Evolutionary conservation across 345 rosid species (phyloP).

Genomic region (Rhizophora mangle): DNA sequence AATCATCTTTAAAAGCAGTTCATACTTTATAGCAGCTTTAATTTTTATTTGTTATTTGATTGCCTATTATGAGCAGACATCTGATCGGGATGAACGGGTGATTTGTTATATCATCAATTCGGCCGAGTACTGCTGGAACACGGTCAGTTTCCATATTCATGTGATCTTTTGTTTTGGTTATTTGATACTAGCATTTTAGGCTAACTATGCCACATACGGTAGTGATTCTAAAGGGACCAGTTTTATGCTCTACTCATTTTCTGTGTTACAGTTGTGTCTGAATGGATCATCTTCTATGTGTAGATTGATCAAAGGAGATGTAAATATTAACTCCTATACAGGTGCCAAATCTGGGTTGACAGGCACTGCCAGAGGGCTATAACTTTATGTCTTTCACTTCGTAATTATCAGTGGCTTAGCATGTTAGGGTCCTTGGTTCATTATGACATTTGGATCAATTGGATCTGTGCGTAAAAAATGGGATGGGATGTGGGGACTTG

Average conservation of each 20-base stretch:
- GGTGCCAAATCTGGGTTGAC: too few species aligned
- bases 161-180: conserved; percentile 9
- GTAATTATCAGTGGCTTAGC: too few species aligned
- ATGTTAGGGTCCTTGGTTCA: too few species aligned
- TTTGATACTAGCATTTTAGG: conserved; percentile 1
- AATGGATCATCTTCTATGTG: too few species aligned
- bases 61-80: conserved; percentile 50
- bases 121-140: conserved; percentile 89
- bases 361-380: too few species aligned
- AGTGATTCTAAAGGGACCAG: neutral
- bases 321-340: too few species aligned
- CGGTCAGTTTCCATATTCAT: conserved; percentile 44
- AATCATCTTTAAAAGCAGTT: conserved; percentile 2
- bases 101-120: conserved; percentile 94
- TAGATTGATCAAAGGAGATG: too few species aligned
- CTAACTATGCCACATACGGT: neutral
- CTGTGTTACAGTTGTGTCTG: too few species aligned
- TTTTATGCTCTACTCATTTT: neutral
- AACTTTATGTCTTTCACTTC: too few species aligned
- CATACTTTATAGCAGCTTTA: conserved; percentile 7
- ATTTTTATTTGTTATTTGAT: conserved; percentile 13
- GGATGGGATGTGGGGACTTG: too few species aligned
- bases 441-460: too few species aligned
- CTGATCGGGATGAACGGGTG: conserved; percentile 91
- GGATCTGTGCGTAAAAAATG: too few species aligned